A percentile compares a stretch with the other conserved stretches of the same genome.
Conservation (phyloP, 176 grass and related monocot species). For the Saccharum spontaneum region DNA sequence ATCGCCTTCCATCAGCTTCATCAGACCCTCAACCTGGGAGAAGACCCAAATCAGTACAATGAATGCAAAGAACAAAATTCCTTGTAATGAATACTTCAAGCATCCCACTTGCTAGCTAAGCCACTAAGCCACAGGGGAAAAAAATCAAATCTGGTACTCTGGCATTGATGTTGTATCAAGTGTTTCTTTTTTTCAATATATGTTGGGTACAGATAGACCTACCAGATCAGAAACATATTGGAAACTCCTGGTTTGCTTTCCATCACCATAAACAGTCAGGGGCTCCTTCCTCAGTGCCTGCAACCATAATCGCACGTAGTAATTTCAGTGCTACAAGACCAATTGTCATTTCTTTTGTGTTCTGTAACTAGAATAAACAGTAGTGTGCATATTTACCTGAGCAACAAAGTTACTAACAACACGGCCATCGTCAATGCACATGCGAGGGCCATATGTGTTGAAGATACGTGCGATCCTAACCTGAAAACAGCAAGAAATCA, state of each 20-base stretch:
- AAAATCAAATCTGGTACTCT: background rate
- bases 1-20: slow-evolving; percentile 93
- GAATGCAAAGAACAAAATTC: background rate
- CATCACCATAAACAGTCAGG: slow-evolving; percentile 88
- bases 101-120: background rate
- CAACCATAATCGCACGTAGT: slow-evolving; percentile 6
- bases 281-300: slow-evolving; percentile 87
- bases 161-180: background rate
- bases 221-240: slow-evolving; percentile 97
- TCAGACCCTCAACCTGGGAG: slow-evolving; percentile 84
- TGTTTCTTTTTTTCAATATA: background rate
- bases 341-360: background rate
- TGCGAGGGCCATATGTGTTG: slow-evolving; percentile 88
- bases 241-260: slow-evolving; percentile 97
- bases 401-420: slow-evolving; percentile 97
- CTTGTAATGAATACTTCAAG: background rate
- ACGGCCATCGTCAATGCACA: slow-evolving; percentile 96
- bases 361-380: background rate
- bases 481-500: slow-evolving; percentile 36
- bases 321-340: slow-evolving; percentile 12
- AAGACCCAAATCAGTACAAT: slow-evolving; percentile 31
- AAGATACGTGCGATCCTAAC: slow-evolving; percentile 89
- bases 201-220: background rate
- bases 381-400: slow-evolving; percentile 48
- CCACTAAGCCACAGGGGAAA: background rate